Evolutionary conservation across 2,329 filamentous ascomycete species (phyloP).

Genomic region (Aspergillus sp.): DNA sequence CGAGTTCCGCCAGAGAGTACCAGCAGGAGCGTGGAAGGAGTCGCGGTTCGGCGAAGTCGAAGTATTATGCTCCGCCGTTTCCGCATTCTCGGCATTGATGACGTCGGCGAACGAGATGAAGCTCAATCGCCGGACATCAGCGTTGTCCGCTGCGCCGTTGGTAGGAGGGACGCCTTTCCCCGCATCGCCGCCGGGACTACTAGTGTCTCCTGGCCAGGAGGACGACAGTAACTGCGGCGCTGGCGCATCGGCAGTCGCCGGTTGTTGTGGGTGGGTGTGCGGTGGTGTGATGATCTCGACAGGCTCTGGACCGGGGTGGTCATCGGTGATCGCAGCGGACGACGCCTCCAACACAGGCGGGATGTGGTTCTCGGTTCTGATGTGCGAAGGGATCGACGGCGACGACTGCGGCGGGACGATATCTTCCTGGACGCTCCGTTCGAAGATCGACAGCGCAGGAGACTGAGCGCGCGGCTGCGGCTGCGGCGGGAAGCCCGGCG

Average conservation of each 20-base stretch:
- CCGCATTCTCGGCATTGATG: constrained; percentile 59
- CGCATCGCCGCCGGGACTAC: constrained; percentile 45
- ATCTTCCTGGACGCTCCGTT: constrained; percentile 85
- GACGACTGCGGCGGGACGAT: constrained; percentile 58
- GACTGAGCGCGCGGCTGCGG: constrained; percentile 67
- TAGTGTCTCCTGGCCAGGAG: constrained; percentile 43
- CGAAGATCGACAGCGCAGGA: constrained; percentile 76
- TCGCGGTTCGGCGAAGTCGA: constrained; percentile 54
- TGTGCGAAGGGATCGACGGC: constrained; percentile 83
- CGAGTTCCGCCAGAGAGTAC: too few relatives aligned
- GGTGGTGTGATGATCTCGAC: constrained; percentile 94
- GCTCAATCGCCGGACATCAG: constrained; percentile 72
- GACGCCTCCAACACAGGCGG: constrained; percentile 85
- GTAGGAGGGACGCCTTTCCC: constrained; percentile 62
- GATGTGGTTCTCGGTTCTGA: constrained; percentile 89
- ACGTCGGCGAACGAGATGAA: constrained; percentile 98
- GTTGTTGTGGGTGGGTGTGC: constrained; percentile 69
- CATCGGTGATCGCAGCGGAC: constrained; percentile 83
- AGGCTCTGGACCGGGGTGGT: constrained; percentile 71
- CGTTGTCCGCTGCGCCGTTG: constrained; percentile 66
- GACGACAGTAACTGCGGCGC: constrained; percentile 27
- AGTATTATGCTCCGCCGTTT: constrained; percentile 32
- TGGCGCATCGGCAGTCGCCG: constrained; percentile 58
- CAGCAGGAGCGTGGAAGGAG: constrained; percentile 60
- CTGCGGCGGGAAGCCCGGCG: constrained; percentile 55